Conservation (phyloP, 352 stramenopile genomes). For the Elongisporangium undulatum region DNA sequence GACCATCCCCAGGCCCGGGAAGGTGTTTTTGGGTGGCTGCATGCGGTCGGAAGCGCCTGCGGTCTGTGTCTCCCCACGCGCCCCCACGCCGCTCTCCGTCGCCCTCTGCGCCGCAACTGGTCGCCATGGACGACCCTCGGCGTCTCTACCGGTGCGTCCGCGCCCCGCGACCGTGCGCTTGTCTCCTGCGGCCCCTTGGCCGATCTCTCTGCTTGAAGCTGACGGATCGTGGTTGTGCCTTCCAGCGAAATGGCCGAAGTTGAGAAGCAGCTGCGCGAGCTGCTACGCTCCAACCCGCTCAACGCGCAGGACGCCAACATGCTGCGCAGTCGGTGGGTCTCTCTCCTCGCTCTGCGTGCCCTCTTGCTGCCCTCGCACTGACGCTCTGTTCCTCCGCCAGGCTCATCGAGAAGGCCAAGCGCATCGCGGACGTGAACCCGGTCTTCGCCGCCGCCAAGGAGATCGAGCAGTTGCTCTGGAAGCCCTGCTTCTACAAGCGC, state of each 20-base stretch:
- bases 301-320: slow-evolving; percentile 57
- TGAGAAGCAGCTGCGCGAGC: slow-evolving; percentile 70
- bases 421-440: slow-evolving; percentile 36
- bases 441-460: slow-evolving; percentile 61
- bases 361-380: no score
- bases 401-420: slow-evolving; percentile 47
- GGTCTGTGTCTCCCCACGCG: background rate
- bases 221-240: background rate
- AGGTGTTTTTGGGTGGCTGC: background rate
- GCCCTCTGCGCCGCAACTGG: background rate
- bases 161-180: background rate
- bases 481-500: slow-evolving; percentile 89
- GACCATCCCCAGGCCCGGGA: background rate
- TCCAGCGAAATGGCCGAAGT: slow-evolving; percentile 63
- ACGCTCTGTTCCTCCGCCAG: slow-evolving; percentile 4
- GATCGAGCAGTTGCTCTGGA: slow-evolving; percentile 84
- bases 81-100: background rate
- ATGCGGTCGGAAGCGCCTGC: background rate
- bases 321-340: slow-evolving; percentile 31
- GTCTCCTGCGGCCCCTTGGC: background rate
- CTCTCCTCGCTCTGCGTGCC: background rate
- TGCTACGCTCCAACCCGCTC: slow-evolving; percentile 58
- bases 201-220: background rate
- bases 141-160: slow-evolving; percentile 29
- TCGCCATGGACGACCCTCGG: slow-evolving; percentile 14